phyloP scores from a whole-genome alignment of 176 grass and related monocot genomes.

The Carex cristatella region DNA sequence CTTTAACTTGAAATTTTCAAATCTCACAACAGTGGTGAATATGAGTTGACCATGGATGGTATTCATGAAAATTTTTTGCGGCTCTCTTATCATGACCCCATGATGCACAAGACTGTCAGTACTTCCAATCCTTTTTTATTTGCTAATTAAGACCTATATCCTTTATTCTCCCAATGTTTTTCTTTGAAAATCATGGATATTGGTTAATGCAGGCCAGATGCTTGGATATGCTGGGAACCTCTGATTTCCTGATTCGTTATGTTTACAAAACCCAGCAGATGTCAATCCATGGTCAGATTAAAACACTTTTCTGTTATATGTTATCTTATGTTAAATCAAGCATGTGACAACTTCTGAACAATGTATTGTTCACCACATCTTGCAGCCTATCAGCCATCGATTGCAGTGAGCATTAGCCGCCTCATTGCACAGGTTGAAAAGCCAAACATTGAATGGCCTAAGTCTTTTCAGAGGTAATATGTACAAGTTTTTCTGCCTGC shows the following conservation, averaged over 20 bases:
- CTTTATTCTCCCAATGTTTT: neutral
- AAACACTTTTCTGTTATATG: constrained; percentile 16
- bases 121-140: constrained; percentile 6
- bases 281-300: constrained; percentile 58
- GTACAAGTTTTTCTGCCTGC: neutral
- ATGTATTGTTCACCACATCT: constrained; percentile 29
- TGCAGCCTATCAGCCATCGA: constrained; percentile 80
- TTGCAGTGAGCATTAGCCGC: constrained; percentile 70
- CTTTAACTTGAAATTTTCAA: constrained; percentile 15
- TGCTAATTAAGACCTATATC: neutral
- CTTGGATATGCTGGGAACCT: constrained; percentile 73
- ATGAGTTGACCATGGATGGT: constrained; percentile 95
- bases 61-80: constrained; percentile 87
- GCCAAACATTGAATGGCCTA: constrained; percentile 96
- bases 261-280: constrained; percentile 75
- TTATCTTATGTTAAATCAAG: constrained; percentile 17
- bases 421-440: constrained; percentile 91
- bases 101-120: constrained; percentile 88
- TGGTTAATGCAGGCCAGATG: constrained; percentile 65
- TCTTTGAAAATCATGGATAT: constrained; percentile 11
- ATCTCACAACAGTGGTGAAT: constrained; percentile 67
- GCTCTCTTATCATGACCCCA: constrained; percentile 88
- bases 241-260: constrained; percentile 75
- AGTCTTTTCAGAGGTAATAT: constrained; percentile 66
- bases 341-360: constrained; percentile 19